Conservation (phyloP, 176 grass and related monocot species). For the Avena eriantha region DNA sequence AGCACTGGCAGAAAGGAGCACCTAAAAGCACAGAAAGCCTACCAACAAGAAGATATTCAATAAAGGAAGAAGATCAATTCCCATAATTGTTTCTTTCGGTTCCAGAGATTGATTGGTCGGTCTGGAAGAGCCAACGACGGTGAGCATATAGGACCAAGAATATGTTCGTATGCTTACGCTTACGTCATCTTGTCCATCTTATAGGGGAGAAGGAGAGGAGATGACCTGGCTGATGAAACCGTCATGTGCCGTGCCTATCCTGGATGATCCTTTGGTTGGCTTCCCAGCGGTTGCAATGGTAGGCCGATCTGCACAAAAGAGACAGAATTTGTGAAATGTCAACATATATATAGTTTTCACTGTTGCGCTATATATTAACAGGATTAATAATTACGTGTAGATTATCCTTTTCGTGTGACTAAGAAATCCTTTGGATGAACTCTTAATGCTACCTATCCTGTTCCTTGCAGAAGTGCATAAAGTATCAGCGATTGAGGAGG, state of each 20-base stretch:
- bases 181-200: conserved; percentile 12
- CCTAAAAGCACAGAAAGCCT: neutral
- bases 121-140: neutral
- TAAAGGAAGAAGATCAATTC: neutral
- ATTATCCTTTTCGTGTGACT: neutral
- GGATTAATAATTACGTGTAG: neutral
- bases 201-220: neutral
- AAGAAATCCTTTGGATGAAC: neutral
- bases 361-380: neutral
- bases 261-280: neutral
- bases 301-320: neutral
- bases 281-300: neutral
- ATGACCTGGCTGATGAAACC: neutral
- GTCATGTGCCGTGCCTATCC: neutral
- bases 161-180: neutral
- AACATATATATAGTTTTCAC: neutral
- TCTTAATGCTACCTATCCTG: neutral
- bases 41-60: neutral
- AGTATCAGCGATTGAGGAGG: neutral
- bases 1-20: neutral
- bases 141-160: neutral
- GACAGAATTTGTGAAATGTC: neutral
- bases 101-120: conserved; percentile 9
- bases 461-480: neutral
- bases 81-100: conserved; percentile 11